Evolutionary conservation across 2,329 filamentous ascomycete genomes (phyloP), one percentile per base, ranked within the genome.

Genomic region (Clarireedia monteithiana): DNA sequence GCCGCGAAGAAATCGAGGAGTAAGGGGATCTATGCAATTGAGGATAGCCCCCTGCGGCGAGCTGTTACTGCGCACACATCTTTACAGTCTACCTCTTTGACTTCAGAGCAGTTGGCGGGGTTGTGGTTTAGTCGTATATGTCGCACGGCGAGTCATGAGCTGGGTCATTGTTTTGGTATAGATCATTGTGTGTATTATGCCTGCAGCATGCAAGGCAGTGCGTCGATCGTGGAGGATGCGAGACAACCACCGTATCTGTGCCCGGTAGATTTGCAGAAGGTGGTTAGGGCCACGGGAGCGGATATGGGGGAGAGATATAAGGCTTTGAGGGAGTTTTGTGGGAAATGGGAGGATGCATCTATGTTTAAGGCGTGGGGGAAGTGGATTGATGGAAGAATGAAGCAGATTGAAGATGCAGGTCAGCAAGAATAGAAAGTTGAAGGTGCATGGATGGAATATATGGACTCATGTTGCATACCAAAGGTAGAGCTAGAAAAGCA

Each of bases 81-180:
- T 10, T 56, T 60, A 6, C 5, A 4, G n/a, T 42, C 26, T 24
- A 15, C 23, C 3, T 23, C 10, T 20, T 68, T 67, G 5, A 61
- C 63, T 4, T 59, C 53, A 6, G 17, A 67, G 0, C 67, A 69
- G 1, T 57, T 72, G 0, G 63, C 67, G 0, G 74, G 69, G 0
- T 64, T 84, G 1, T 88, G 83, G 82, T 75, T 87, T 14, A 75
- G 75, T 9, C 74, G 78, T 10, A 67, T 81, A 2, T 81, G 74
- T 52, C 77, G 77, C 50, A 86, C 84, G 0, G 78, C 77, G 1
- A 75, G 76, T 1, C 85, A 88, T 64, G 85, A 89, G 63, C 68
- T 88, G 0, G 81, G 83, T 0, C 85, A 88, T 66, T 88, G 84
- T 63, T 77, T 89, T 39, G 82, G 80, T 0, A 73, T 89, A 14